phyloP scores from a whole-genome alignment of 768 basidiomycete species.

The Lyophyllum semitale region DNA sequence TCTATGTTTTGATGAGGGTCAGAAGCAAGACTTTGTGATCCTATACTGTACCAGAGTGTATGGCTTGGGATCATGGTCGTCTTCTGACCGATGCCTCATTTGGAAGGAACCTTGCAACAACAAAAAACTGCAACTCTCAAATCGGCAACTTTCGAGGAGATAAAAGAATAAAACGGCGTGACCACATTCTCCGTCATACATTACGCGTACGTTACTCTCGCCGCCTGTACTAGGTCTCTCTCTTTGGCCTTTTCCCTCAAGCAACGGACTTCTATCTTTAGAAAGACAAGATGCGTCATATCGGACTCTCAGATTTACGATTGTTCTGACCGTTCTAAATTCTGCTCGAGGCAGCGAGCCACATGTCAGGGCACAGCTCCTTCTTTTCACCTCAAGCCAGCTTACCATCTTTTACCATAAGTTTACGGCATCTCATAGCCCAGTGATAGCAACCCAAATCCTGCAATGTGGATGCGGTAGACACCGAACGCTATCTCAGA shows the following conservation, averaged over 20 bases:
- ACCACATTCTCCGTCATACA: not conserved
- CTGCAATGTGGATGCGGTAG: not conserved
- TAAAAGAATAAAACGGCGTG: not conserved
- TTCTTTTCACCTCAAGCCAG: not conserved
- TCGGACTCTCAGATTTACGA: not conserved
- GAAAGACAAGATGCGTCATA: not conserved
- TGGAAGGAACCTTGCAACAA: no score
- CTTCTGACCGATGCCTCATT: no score
- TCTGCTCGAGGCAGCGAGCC: not conserved
- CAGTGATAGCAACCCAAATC: not conserved
- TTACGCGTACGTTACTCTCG: not conserved
- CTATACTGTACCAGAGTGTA: no score
- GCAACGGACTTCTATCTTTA: not conserved
- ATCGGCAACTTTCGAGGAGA: no score
- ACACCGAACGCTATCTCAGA: not conserved
- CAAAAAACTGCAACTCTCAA: no score
- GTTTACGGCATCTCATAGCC: not conserved
- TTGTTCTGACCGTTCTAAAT: not conserved
- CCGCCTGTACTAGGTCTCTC: not conserved
- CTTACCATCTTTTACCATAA: no score
- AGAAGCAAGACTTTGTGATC: no score
- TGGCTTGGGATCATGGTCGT: no score
- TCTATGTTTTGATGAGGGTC: no score
- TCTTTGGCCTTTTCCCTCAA: not conserved
- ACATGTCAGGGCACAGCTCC: not conserved